Evolutionary conservation across 2,329 filamentous ascomycete species (phyloP), one percentile per base, ranked within the genome.

Genomic region (Stemphylium lycopersici): DNA sequence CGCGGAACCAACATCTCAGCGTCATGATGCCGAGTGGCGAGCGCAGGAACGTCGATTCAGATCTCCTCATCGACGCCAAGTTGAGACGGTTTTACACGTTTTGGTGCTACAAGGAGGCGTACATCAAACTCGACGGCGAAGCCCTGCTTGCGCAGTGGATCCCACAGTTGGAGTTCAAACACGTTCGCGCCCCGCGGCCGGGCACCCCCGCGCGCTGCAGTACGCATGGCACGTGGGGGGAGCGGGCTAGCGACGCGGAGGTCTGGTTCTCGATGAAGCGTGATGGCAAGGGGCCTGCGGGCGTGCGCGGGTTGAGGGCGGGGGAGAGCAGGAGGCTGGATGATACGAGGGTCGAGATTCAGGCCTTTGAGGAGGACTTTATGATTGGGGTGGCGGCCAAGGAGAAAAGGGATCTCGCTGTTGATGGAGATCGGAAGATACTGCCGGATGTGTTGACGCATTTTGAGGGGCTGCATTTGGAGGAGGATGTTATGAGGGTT

Each of bases 41-140:
- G 29, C 64, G 71, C 7, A 61, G 66, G 62, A 65, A 43, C 2
- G 76, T 83, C 56, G 71, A 68, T 32, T 78, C 76, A 2, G 77
- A 81, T 33, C 49, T 78, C 0, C 56, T 84, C n/a, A 77, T 84
- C 15, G 87, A 89, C 55, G 81, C 77, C 18, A 87, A 87, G 68
- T 77, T 93, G 24, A 81, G 88, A 4, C 81, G 83, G 48, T 93
- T 93, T 70, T 93, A 92, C 71, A 83, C 88, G 1, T 84, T 89
- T 55, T 93, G 90, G 87, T 90, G 88, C 71, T 82, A 91, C 72
- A 87, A 90, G 64, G 90, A 93, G 77, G 87, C 89, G 0, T 93
- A 90, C 70, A 87, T 93, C 74, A 93, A 93, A 82, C 86, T 93
- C 78, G 90, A 89, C 26, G 90, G 90, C 22, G 89, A 93, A 66